A percentile compares a stretch with the other conserved stretches of the same genome.
phyloP scores from a whole-genome alignment of 306 rosid genomes.

The Castanospermum australe region DNA sequence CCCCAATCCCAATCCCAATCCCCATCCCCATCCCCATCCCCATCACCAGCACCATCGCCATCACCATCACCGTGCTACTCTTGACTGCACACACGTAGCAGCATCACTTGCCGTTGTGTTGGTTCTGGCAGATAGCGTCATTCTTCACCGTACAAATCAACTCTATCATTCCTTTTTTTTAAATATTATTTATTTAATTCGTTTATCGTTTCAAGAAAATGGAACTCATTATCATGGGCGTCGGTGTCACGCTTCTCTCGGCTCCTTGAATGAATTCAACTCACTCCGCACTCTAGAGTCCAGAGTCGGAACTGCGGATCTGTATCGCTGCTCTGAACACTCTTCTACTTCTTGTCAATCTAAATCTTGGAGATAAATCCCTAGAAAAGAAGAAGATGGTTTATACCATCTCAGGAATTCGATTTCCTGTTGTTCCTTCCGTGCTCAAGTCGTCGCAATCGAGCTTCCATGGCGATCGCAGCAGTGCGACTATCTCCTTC shows the following conservation, averaged over 20 bases:
- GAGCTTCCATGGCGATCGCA: slow-evolving; percentile 43
- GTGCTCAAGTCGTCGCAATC: slow-evolving; percentile 36
- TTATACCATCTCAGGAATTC: slow-evolving; percentile 72
- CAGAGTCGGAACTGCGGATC: not conserved
- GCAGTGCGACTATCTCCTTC: slow-evolving; percentile 36
- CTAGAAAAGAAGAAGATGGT: slow-evolving; percentile 46
- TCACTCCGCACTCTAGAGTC: slow-evolving; percentile 5
- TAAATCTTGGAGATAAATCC: not conserved
- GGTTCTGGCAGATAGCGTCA: slow-evolving; percentile 37
- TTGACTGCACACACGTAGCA: slow-evolving; percentile 23
- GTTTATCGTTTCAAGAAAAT: not conserved
- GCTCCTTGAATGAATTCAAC: slow-evolving; percentile 25
- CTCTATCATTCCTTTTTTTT: not conserved
- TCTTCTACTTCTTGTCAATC: not conserved
- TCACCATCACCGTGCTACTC: slow-evolving; percentile 5
- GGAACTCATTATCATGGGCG: not conserved
- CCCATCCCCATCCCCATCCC: too few species aligned
- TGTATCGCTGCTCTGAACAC: not conserved
- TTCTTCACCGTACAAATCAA: slow-evolving; percentile 22
- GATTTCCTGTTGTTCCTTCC: slow-evolving; percentile 59
- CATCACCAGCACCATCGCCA: too few species aligned
- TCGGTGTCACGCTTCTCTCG: slow-evolving; percentile 46
- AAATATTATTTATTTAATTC: not conserved
- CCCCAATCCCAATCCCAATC: too few species aligned
- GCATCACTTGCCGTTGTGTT: not conserved